Evolutionary conservation across 2,329 filamentous ascomycete genomes (phyloP), one percentile per base, ranked within the genome.

Genomic region (Erysiphe pisi): DNA sequence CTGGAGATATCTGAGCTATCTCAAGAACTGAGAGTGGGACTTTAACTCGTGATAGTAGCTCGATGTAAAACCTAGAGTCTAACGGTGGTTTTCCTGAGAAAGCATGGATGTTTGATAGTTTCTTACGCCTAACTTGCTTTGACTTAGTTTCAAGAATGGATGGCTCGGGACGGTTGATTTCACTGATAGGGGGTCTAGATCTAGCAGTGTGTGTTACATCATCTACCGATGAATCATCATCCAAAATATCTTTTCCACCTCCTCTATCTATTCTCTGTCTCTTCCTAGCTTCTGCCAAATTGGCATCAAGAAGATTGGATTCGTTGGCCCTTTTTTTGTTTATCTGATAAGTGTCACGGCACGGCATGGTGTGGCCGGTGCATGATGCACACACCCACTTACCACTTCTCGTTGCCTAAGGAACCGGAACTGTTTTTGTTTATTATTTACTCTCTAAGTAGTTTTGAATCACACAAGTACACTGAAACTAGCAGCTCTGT

Each of bases 41-140:
- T 31, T 65, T 65, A 65, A 65, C 61, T 11, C 61, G 61, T 28
- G 61, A 65, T 16, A 65, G 61, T 65, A 65, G 25, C 36, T 65
- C 61, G 16, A 65, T 65, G 14, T 28, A 25, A 18, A 28, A 43
- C 8, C 9, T 43, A 9, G 40, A 43, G 11, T 43, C 40, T 12
- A 43, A 43, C 11, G 40, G 20, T 18, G 61, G 61, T 16, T 65
- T 16, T n/a, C 20, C 25, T 11, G 61, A 28, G 36, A 65, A 65
- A 18, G 61, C 25, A 11, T 65, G n/a, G 14, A 65, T 31, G 25
- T 65, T 65, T 31, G 25, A 65, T n/a, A 65, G 61, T 25, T 65
- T 65, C 25, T 65, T 65, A 8, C n/a, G 25, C 6, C 25, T 16
- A 31, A 65, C n/a, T 25, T 11, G 61, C 16, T 65, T 65, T 65